phyloP scores from a whole-genome alignment of 75 land plant genomes.

The Pinus albicaulis region DNA sequence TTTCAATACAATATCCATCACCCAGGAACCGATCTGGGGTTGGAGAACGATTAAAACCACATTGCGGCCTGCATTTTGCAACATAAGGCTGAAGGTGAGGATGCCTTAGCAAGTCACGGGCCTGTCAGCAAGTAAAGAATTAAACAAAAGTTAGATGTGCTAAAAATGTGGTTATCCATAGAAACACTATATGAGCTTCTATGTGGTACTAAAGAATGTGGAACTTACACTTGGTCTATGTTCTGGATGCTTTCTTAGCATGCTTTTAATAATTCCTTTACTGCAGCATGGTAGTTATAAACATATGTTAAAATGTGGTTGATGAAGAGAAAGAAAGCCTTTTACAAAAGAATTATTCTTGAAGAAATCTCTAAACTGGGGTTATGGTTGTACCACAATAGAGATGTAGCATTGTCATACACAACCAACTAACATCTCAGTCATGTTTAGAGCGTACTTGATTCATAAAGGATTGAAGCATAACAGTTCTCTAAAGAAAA shows the following conservation, averaged over 20 bases:
- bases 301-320: neutral
- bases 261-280: constrained; percentile 82
- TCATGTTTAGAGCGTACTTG: neutral
- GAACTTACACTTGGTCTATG: constrained; percentile 80
- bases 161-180: neutral
- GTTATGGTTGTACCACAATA: neutral
- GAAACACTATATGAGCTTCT: neutral
- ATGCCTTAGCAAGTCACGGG: constrained; percentile 78
- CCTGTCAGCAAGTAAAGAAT: constrained; percentile 34
- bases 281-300: constrained; percentile 32
- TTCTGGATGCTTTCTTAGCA: constrained; percentile 94
- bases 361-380: neutral
- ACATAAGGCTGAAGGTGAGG: constrained; percentile 86
- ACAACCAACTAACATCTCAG: neutral
- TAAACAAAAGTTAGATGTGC: neutral
- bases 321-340: neutral
- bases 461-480: neutral
- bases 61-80: constrained; percentile 30
- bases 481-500: neutral
- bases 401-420: neutral
- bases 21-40: constrained; percentile 8
- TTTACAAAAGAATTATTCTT: constrained; percentile 5
- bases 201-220: neutral
- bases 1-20: constrained; percentile 7
- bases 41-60: constrained; percentile 9